Base-by-base conservation (phyloP, 495 filamentous ascomycete species). In the Daldinia vernicosa region DNA sequence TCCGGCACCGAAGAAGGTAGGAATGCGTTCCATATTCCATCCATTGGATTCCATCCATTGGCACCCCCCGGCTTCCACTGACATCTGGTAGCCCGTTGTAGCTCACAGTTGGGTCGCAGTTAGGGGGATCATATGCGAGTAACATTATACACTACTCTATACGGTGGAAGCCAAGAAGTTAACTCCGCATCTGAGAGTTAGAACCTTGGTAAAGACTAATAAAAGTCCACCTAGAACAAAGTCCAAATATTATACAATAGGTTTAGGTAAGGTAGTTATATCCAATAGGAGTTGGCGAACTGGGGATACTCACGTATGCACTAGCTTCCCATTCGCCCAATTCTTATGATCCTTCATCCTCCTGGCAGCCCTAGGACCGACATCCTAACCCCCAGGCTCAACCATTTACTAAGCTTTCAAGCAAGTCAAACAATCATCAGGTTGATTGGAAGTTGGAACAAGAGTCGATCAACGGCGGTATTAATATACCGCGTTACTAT, bases 401-500 rank as follows among this genome's bases (percentile, higher is more conserved):
- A 32, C 22, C 33, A 35, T 56, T 63, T 52, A 66, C 33, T 51
- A 67, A 71, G 57, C 57, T 63, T 55, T 63, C 32, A 52, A 28
- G 30, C 26, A 27, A 47, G 11, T 22, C 50, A 52, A 40, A 45
- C 45, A 53, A 39, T 12, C 47, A 57, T 24, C 47, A 14, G 27
- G 8, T 27, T 22, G 43, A 60, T 52, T 53, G 51, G 51, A 40
- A 40, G 55, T 52, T 53, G 51, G 51, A 40, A 40, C 33, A 3
- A 63, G 35, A 58, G 32, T 30, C 17, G 58, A 67, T 59, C 59
- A n/a, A 40, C 52, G 37, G 52, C 26, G 27, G 37, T 66, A 66
- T 66, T 66, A 67, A 71, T 63, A 67, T 63, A 39, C 64, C 63
- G 43, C 69, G 60, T 39, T 63, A n/a, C n/a, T n/a, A n/a, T n/a